Evolutionary conservation across 768 basidiomycete species (phyloP).

Genomic region (Aureoboletus auriporus): DNA sequence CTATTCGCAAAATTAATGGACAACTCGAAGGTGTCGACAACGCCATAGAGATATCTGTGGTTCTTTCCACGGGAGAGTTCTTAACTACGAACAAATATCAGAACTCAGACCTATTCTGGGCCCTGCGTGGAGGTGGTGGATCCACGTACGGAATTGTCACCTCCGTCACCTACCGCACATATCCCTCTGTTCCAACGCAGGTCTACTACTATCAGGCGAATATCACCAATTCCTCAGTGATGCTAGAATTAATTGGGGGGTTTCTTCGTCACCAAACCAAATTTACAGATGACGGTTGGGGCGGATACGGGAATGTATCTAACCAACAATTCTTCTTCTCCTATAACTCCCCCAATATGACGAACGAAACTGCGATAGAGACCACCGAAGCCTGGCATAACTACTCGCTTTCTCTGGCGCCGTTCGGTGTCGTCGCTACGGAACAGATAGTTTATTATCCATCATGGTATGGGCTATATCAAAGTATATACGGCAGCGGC

Average conservation of each 20-base stretch:
- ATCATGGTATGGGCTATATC: background rate
- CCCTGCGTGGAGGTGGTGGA: constrained; percentile 22
- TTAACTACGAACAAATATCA: constrained; percentile 38
- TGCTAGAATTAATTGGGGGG: constrained; percentile 31
- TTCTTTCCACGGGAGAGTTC: constrained; percentile 17
- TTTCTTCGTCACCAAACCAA: constrained; percentile 32
- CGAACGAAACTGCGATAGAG: constrained; percentile 4
- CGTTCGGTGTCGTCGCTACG: constrained; percentile 14
- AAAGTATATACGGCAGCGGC: background rate
- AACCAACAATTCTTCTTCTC: constrained; percentile 11
- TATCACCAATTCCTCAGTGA: constrained; percentile 24
- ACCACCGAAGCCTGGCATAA: constrained; percentile 30
- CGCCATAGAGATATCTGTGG: constrained; percentile 40
- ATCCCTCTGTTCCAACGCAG: no score
- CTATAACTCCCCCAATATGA: constrained; percentile 34
- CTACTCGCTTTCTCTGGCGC: constrained; percentile 10
- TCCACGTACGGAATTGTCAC: no score
- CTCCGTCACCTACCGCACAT: no score
- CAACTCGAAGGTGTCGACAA: constrained; percentile 41
- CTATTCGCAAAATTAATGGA: background rate
- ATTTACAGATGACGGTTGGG: constrained; percentile 10
- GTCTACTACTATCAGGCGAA: no score
- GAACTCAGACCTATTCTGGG: constrained; percentile 49
- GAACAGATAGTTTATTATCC: background rate
- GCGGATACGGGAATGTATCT: constrained; percentile 1